These are phyloP conservation scores for Microdochium trichocladiopsis DNA, from an alignment of 2,329 filamentous ascomycete species.

Conservation along the genomic window DNA sequence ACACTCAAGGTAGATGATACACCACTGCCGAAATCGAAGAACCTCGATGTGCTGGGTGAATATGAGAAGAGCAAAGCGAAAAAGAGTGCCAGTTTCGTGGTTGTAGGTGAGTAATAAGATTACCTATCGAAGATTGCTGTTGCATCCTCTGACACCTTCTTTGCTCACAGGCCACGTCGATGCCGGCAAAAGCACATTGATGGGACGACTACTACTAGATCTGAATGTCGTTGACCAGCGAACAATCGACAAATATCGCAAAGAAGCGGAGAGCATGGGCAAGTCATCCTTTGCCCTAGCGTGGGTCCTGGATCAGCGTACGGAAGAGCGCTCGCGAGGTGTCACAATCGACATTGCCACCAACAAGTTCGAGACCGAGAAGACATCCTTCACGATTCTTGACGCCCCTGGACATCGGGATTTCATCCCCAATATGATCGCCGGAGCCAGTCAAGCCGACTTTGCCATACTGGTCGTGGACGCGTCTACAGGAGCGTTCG, in stretches of 20 bases:
- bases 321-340: slow-evolving; percentile 81
- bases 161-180: slow-evolving; percentile 79
- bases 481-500: slow-evolving; percentile 82
- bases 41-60: slow-evolving; percentile 77
- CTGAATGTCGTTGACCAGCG: slow-evolving; percentile 81
- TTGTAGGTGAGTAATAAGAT: slow-evolving; percentile 60
- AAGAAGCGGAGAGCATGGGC: slow-evolving; percentile 84
- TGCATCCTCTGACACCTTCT: slow-evolving; percentile 8
- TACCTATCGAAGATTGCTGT: slow-evolving; percentile 5
- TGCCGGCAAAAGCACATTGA: slow-evolving; percentile 93
- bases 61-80: slow-evolving; percentile 71
- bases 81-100: slow-evolving; percentile 81
- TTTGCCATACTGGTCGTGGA: slow-evolving; percentile 94
- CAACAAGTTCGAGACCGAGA: slow-evolving; percentile 86
- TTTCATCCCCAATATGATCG: slow-evolving; percentile 99
- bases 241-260: slow-evolving; percentile 79
- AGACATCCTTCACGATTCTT: slow-evolving; percentile 83
- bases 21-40: slow-evolving; percentile 62
- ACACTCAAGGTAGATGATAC: slow-evolving; percentile 40
- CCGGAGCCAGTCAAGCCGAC: slow-evolving; percentile 90
- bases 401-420: slow-evolving; percentile 93
- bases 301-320: slow-evolving; percentile 91
- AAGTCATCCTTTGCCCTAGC: slow-evolving; percentile 95
- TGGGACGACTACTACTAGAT: slow-evolving; percentile 89
- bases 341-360: slow-evolving; percentile 97